Evolutionary conservation across 495 filamentous ascomycete species (phyloP).

Genomic region (Acidiella bohemica): DNA sequence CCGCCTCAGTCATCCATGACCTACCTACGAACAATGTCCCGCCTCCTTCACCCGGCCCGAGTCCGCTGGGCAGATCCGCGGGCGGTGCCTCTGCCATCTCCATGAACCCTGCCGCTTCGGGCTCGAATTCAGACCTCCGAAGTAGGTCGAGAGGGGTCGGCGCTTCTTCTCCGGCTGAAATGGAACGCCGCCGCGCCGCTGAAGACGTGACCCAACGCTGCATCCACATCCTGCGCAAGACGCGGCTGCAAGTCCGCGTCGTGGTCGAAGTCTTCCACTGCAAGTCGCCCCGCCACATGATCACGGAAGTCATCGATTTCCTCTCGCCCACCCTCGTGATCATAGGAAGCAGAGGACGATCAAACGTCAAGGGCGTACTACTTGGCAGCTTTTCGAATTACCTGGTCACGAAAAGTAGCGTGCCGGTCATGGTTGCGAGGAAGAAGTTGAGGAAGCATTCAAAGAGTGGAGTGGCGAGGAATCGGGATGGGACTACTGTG

Average conservation of each 20-base stretch:
- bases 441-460: conserved; percentile 31
- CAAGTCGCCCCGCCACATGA: conserved; percentile 63
- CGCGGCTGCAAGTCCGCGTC: conserved; percentile 74
- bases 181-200: conserved; percentile 62
- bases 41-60: conserved; percentile 14
- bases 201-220: conserved; percentile 66
- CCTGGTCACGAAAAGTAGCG: conserved; percentile 84
- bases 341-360: conserved; percentile 76
- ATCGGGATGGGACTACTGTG: conserved; percentile 15
- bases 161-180: conserved; percentile 37
- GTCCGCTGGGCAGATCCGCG: conserved; percentile 11
- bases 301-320: conserved; percentile 58
- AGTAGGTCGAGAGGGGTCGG: conserved; percentile 3
- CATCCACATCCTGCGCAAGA: conserved; percentile 74
- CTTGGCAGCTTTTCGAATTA: conserved; percentile 96
- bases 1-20: conserved; percentile 36
- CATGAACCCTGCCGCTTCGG: background rate
- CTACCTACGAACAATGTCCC: conserved; percentile 16
- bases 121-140: background rate
- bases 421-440: conserved; percentile 47
- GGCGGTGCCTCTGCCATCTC: background rate
- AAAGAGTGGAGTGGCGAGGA: conserved; percentile 17
- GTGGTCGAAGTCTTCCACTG: conserved; percentile 95
- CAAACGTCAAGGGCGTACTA: conserved; percentile 83
- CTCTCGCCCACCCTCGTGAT: conserved; percentile 87